phyloP scores from a whole-genome alignment of 1,284 basidiomycete species.

The Ustilago curta region DNA sequence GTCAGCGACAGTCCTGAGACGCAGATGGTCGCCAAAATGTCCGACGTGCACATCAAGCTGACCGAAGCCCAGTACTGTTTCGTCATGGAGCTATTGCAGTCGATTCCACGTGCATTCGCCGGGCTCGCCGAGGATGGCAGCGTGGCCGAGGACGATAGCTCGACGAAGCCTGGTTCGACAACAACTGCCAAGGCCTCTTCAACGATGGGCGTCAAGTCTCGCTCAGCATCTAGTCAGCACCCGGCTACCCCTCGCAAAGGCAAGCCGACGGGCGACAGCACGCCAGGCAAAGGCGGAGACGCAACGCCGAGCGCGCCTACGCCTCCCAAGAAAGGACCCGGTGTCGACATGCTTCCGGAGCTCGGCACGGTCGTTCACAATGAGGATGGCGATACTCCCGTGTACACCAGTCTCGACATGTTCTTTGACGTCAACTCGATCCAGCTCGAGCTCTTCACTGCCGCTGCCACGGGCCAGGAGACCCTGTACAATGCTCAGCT shows the following conservation, averaged over 20 bases:
- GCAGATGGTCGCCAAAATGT: conserved; percentile 78
- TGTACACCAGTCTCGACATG: conserved; percentile 77
- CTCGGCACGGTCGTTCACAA: conserved; percentile 69
- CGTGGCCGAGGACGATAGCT: conserved; percentile 40
- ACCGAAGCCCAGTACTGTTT: conserved; percentile 91
- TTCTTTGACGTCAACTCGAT: conserved; percentile 81
- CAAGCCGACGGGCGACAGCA: conserved; percentile 11
- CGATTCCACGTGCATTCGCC: conserved; percentile 79
- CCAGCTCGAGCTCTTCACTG: conserved; percentile 91
- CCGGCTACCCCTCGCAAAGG: conserved; percentile 17
- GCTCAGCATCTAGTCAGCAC: conserved; percentile 14
- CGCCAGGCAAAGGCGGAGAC: conserved; percentile 19
- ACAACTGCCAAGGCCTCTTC: conserved; percentile 42
- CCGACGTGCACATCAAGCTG: conserved; percentile 88
- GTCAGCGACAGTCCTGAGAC: conserved; percentile 69
- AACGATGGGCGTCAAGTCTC: conserved; percentile 9
- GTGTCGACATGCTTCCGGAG: conserved; percentile 73
- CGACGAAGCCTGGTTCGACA: not conserved
- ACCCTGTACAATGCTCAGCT: conserved; percentile 84
- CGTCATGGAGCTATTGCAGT: conserved; percentile 78
- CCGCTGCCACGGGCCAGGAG: conserved; percentile 75
- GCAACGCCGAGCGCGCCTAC: conserved; percentile 14
- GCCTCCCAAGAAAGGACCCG: conserved; percentile 34
- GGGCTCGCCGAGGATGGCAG: conserved; percentile 66
- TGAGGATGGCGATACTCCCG: conserved; percentile 41